Percentiles rank a stretch among this genome's conserved stretches.
These are phyloP conservation scores for Salix arbutifolia DNA, from an alignment of 345 rosid species.

Conservation along the genomic window DNA sequence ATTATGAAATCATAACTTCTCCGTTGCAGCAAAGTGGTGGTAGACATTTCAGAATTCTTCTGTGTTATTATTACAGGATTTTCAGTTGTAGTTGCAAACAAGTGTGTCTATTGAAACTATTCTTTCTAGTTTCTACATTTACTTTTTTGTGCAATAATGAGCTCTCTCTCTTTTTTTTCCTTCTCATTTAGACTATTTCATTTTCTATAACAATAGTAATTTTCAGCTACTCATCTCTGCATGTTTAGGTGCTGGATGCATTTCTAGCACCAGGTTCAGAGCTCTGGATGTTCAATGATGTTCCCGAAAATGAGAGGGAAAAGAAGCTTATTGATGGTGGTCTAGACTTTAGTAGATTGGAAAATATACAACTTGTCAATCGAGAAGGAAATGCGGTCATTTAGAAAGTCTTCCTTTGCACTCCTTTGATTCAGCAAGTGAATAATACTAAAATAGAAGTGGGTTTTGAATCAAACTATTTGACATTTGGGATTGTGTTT, in stretches of 20 bases:
- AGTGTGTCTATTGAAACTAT: conserved; percentile 8
- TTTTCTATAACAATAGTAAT: background rate
- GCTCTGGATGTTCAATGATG: conserved; percentile 89
- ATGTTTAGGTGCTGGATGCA: conserved; percentile 62
- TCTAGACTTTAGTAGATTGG: conserved; percentile 51
- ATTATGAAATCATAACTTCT: conserved; percentile 22
- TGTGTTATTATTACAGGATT: conserved; percentile 8
- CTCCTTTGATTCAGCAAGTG: conserved; percentile 64
- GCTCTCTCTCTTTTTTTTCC: background rate
- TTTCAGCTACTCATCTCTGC: conserved; percentile 7
- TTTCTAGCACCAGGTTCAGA: conserved; percentile 62
- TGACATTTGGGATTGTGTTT: background rate
- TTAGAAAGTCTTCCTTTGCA: conserved; percentile 62
- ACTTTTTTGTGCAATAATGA: background rate
- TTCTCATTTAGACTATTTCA: background rate
- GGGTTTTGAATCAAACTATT: background rate
- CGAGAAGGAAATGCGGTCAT: conserved; percentile 76
- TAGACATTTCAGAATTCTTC: conserved; percentile 12
- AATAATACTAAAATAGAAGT: background rate
- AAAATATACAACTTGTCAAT: conserved; percentile 50
- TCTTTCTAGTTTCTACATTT: background rate
- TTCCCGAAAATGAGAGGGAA: conserved; percentile 62
- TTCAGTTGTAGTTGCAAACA: conserved; percentile 10
- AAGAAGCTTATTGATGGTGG: conserved; percentile 68
- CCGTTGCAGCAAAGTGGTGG: conserved; percentile 34